Evolutionary conservation across 2,329 filamentous ascomycete species (phyloP).

Genomic region (Diaporthe batatas): DNA sequence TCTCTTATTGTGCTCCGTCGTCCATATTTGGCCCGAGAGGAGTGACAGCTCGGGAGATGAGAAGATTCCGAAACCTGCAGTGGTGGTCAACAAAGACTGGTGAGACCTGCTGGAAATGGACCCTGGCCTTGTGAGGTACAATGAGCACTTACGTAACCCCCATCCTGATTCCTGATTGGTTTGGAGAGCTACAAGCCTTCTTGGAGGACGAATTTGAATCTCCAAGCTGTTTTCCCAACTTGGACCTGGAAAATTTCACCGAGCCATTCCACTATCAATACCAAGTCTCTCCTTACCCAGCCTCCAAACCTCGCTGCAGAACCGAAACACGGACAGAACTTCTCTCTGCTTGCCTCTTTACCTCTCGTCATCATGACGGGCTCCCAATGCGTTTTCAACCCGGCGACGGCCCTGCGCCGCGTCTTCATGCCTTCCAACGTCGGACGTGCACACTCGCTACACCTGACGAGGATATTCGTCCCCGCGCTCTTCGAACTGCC

Average conservation of each 20-base stretch:
- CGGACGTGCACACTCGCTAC: conserved; percentile 35
- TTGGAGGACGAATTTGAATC: conserved; percentile 36
- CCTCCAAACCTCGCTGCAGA: neutral
- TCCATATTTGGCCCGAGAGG: neutral
- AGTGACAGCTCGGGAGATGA: neutral
- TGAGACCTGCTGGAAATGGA: neutral
- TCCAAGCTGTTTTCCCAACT: conserved; percentile 22
- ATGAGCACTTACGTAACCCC: conserved; percentile 29
- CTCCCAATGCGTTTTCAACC: conserved; percentile 57
- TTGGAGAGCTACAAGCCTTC: conserved; percentile 31
- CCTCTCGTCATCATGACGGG: conserved; percentile 53
- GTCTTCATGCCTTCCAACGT: conserved; percentile 59
- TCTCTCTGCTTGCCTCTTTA: neutral
- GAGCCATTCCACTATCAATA: neutral
- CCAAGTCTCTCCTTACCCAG: neutral
- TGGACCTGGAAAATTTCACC: conserved; percentile 30
- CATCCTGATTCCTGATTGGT: conserved; percentile 26
- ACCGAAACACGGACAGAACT: neutral
- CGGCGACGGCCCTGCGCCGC: conserved; percentile 60
- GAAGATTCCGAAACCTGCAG: neutral
- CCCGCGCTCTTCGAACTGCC: conserved; percentile 34
- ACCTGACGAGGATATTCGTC: conserved; percentile 40
- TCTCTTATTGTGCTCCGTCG: neutral
- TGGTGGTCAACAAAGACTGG: neutral
- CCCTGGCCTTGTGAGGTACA: neutral